Base-by-base conservation (phyloP, 371 early-diverging fungal species). In the Dichotomocladium elegans region DNA sequence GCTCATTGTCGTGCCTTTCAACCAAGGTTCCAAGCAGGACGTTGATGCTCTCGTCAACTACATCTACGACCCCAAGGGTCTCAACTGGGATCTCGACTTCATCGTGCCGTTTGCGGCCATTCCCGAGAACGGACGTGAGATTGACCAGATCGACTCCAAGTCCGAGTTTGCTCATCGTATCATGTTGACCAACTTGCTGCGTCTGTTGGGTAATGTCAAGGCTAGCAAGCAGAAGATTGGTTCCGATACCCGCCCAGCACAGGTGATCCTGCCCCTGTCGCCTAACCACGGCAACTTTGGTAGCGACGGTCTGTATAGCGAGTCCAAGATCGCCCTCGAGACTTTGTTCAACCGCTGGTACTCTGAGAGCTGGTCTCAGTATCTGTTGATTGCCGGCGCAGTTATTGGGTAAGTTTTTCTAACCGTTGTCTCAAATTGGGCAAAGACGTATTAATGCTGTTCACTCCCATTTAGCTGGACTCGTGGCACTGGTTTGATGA, bases 281-380 rank as follows among this genome's bases (percentile, higher is more conserved):
- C 96, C 95, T 48, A 97, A 97, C 82, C 97, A 96, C 65, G 97
- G 96, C 53, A 88, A 87, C 8, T 95, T 97, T 57, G 97, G 97
- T 62, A 78, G 77, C 53, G 94, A 96, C 61, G 97, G 97, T 71
- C 81, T 95, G 15, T 96, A 96, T 72, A 82, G 88, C 57, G 97
- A 96, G 67, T 90, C 94, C 64, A 96, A 96, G 87, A 84, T 96
- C 54, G 87, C 87, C 14, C 80, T 96, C 24, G 95, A 95, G 75
- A 93, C 94, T 35, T 66, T 95, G 55, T 79, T 96, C 68, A 90
- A 91, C 85, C 84, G 94, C 51, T 97, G 94, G 94, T 78, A 87
- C 47, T 85, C 96, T 51, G 97, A 97, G 67, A 81, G 82, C 53
- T 97, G 97, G 97, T 77, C 85, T 41, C 79, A 77, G 67, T 92